These are phyloP conservation scores for Akanthomyces dipterigenus DNA, from an alignment of 2,329 filamentous ascomycete species.

Conservation along the genomic window DNA sequence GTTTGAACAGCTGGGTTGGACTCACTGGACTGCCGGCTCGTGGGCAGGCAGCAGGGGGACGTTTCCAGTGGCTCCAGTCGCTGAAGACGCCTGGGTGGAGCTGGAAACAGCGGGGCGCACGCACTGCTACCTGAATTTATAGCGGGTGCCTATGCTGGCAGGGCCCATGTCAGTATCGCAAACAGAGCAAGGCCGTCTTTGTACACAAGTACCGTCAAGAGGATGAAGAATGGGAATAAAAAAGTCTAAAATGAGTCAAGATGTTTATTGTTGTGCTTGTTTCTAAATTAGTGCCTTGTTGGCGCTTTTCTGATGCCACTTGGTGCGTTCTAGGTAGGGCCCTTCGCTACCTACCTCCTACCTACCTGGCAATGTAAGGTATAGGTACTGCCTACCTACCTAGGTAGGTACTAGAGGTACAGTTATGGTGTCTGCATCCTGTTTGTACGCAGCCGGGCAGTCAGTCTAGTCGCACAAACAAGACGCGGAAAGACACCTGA, in stretches of 20 bases:
- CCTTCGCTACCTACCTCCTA: too few species aligned
- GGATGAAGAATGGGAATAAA: too few species aligned
- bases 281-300: not conserved
- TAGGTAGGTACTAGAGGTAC: too few species aligned
- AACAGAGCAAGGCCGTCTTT: not conserved
- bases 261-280: not conserved
- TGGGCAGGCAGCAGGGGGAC: not conserved
- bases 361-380: too few species aligned
- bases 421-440: too few species aligned
- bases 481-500: too few species aligned
- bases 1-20: not conserved
- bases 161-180: not conserved
- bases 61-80: not conserved
- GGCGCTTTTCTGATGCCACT: not conserved
- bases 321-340: not conserved
- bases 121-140: not conserved
- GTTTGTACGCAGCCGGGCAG: too few species aligned
- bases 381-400: too few species aligned
- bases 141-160: not conserved
- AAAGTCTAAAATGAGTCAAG: not conserved
- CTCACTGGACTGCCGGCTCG: not conserved
- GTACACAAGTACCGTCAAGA: not conserved
- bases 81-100: not conserved
- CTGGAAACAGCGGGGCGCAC: not conserved
- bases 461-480: too few species aligned